These are phyloP conservation scores for Gossypium laxum DNA, from an alignment of 441 rosid species.

Conservation along the genomic window DNA sequence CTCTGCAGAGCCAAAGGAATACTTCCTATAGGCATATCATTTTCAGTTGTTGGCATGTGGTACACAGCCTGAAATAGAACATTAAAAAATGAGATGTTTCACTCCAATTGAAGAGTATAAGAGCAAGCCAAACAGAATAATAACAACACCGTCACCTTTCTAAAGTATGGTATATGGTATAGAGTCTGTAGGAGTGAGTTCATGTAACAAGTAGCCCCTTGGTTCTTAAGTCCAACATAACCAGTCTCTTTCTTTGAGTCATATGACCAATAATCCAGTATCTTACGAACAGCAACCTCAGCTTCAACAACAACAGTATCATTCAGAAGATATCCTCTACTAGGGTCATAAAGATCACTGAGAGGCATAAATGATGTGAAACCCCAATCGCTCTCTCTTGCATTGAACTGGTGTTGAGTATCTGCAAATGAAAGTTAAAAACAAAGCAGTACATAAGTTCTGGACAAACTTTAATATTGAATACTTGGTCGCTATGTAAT, in stretches of 20 bases:
- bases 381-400: constrained; percentile 89
- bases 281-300: constrained; percentile 67
- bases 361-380: constrained; percentile 88
- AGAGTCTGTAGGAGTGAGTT: constrained; percentile 75
- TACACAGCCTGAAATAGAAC: constrained; percentile 64
- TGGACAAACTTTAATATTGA: not conserved
- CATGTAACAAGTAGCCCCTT: constrained; percentile 92
- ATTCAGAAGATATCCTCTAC: constrained; percentile 61
- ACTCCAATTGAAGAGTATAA: constrained; percentile 3
- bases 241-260: constrained; percentile 93
- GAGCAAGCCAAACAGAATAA: constrained; percentile 4
- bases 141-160: constrained; percentile 46
- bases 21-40: constrained; percentile 76
- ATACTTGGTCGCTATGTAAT: not conserved
- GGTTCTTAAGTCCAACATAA: constrained; percentile 83
- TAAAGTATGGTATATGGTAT: constrained; percentile 73
- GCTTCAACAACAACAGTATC: constrained; percentile 71
- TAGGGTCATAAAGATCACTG: constrained; percentile 68
- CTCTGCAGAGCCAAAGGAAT: constrained; percentile 88
- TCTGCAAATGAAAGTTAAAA: constrained; percentile 36
- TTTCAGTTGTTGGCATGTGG: constrained; percentile 94
- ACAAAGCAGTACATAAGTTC: not conserved
- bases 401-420: constrained; percentile 80
- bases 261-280: constrained; percentile 71
- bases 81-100: constrained; percentile 19